phyloP scores from a whole-genome alignment of 306 rosid genomes.

The Coriaria nepalensis region DNA sequence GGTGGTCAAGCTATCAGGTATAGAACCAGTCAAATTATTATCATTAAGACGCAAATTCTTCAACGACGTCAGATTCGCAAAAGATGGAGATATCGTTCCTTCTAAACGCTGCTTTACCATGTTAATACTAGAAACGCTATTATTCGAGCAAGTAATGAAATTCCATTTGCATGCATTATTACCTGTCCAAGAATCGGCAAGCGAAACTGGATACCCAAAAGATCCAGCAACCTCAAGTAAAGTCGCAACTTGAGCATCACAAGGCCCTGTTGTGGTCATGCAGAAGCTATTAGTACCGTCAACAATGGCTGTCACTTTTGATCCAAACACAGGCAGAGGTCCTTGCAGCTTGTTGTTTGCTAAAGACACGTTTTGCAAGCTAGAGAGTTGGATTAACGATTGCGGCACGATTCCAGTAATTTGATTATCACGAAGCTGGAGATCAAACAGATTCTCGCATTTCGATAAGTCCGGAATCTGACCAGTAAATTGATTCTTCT shows the following conservation, averaged over 20 bases:
- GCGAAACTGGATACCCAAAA: conserved; percentile 28
- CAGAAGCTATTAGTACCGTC: conserved; percentile 46
- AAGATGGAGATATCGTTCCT: conserved; percentile 59
- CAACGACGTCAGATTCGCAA: conserved; percentile 43
- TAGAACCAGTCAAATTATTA: conserved; percentile 42
- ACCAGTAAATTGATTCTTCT: conserved; percentile 46
- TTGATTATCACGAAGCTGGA: conserved; percentile 51
- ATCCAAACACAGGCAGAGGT: conserved; percentile 30
- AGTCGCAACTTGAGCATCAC: conserved; percentile 33
- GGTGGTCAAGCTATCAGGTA: conserved; percentile 30
- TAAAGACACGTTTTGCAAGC: conserved; percentile 29
- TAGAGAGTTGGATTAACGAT: conserved; percentile 21
- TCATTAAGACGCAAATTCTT: conserved; percentile 25
- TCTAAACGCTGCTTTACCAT: conserved; percentile 23
- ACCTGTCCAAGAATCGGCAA: conserved; percentile 29
- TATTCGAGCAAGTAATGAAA: conserved; percentile 17
- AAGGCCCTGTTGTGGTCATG: conserved; percentile 15
- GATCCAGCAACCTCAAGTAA: conserved; percentile 36
- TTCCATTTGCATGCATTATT: conserved; percentile 45
- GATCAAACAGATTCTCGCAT: conserved; percentile 26
- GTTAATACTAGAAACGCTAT: conserved; percentile 22
- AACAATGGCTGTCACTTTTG: conserved; percentile 13
- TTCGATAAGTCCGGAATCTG: conserved; percentile 46
- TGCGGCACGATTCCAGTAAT: conserved; percentile 44
- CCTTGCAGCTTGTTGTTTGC: conserved; percentile 49